Evolutionary conservation across 176 grass and related monocot genomes (phyloP).

Genomic region (Cymbopogon citratus): DNA sequence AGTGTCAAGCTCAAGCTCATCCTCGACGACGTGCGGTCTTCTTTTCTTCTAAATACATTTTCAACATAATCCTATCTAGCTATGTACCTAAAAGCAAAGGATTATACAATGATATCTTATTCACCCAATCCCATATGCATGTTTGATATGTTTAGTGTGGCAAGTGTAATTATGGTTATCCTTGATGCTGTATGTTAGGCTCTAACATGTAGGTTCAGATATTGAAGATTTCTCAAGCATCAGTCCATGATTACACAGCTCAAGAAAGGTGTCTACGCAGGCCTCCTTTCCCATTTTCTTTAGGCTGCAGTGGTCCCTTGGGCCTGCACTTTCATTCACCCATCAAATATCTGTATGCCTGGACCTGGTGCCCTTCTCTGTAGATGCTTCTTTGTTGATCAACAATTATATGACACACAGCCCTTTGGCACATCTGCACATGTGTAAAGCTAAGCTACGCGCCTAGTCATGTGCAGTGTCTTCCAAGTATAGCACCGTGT

Average conservation of each 20-base stretch:
- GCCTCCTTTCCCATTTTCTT: background rate
- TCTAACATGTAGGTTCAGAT: background rate
- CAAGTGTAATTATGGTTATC: conserved; percentile 4
- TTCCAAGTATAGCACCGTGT: background rate
- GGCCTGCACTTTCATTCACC: conserved; percentile 10
- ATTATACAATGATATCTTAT: background rate
- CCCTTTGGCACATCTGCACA: background rate
- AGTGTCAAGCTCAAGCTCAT: conserved; percentile 40
- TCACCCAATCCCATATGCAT: background rate
- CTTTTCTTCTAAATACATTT: background rate
- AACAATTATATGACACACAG: background rate
- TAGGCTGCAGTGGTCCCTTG: conserved; percentile 12
- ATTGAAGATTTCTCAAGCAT: conserved; percentile 10
- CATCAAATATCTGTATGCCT: conserved; percentile 2
- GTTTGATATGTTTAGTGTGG: background rate
- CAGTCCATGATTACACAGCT: conserved; percentile 3
- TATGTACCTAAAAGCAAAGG: conserved; percentile 6
- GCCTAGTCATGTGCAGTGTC: background rate
- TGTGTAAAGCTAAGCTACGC: background rate
- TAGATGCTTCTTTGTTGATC: background rate
- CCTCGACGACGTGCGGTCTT: background rate
- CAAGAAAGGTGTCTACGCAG: background rate
- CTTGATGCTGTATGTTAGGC: background rate
- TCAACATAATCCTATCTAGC: background rate
- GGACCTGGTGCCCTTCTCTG: background rate